Evolutionary conservation across 352 stramenopile genomes (phyloP), one percentile per base, ranked within the genome.

Genomic region (Sclerospora graminicola): DNA sequence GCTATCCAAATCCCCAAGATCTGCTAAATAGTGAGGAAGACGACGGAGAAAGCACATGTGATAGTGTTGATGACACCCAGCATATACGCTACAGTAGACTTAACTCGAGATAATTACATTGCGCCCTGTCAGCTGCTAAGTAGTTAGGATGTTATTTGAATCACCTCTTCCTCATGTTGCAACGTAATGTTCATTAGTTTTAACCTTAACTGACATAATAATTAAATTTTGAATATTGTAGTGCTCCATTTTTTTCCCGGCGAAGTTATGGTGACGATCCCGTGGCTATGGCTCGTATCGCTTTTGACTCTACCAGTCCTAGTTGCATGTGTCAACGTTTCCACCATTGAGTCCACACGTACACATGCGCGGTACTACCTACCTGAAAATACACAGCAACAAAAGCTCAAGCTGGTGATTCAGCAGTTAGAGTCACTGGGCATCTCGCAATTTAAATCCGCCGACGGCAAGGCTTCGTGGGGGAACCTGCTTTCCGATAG

Each of bases 1-100:
- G 26, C 54, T 16, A 80, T 90, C 51, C 48, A 65, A 44, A 76
- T 90, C 40, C 75, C 78, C 30, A 87, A 88, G 69, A 48, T 90
- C 28, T 78, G 43, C 41, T 69, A 74, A 52, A 58, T n/a, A 6
- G 11, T 26, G 11, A 19, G 5, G 4, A 30, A 19, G 15, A 45
- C 15, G n/a, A 21, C 5, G 33, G 6, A 49, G 24, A 8, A 9
- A 34, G 2, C 18, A 44, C 19, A 19, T 9, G 26, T 0, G 36
- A 20, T 20, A 15, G 8, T 48, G 11, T 20, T 23, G 8, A 38
- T 14, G 20, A 9, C 31, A 21, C 14, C 19, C 8, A 23, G 8
- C 40, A 31, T 23, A 36, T 2, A 26, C 10, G 6, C 11, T 19
- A 19, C 13, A n/a, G 37, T 39, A 52, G 49, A 54, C 34, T 48